A percentile compares a stretch with the other conserved stretches of the same genome.
Evolutionary conservation across 805 yeast genomes (phyloP).

Genomic region (Myxozyma monticola): DNA sequence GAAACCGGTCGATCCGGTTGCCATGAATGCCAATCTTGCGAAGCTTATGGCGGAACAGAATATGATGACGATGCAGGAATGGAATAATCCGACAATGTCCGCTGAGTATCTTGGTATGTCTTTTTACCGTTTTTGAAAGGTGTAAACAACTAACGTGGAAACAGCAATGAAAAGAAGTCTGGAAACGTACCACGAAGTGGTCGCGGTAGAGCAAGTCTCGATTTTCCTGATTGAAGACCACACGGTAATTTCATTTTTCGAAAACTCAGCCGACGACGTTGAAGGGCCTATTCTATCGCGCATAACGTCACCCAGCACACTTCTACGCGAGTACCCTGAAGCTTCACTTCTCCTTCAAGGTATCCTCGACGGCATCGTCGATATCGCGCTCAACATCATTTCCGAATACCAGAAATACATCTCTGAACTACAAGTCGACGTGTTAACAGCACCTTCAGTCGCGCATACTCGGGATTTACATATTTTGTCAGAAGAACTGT

Average conservation of each 20-base stretch:
- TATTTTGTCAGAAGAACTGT: slow-evolving; percentile 54
- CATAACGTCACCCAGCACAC: slow-evolving; percentile 47
- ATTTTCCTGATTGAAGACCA: slow-evolving; percentile 48
- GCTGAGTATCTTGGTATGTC: slow-evolving; percentile 38
- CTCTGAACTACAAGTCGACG: slow-evolving; percentile 53
- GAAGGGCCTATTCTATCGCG: slow-evolving; percentile 54
- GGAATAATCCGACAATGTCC: slow-evolving; percentile 38
- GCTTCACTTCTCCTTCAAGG: slow-evolving; percentile 56
- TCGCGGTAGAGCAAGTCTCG: slow-evolving; percentile 59
- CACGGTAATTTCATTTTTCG: slow-evolving; percentile 57
- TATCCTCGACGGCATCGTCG: slow-evolving; percentile 56
- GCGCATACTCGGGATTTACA: slow-evolving; percentile 55
- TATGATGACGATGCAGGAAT: slow-evolving; percentile 37
- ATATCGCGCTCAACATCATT: slow-evolving; percentile 53
- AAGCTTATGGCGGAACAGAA: slow-evolving; percentile 28
- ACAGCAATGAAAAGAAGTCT: slow-evolving; percentile 47
- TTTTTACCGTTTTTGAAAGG: background rate
- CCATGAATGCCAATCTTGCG: slow-evolving; percentile 11
- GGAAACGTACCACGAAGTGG: slow-evolving; percentile 45
- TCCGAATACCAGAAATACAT: slow-evolving; percentile 52
- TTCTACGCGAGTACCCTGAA: slow-evolving; percentile 53
- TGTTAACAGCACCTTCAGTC: slow-evolving; percentile 51
- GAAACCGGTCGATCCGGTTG: slow-evolving; percentile 19
- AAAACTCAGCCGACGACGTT: slow-evolving; percentile 54
- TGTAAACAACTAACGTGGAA: background rate